Evolutionary conservation across 257 asterid species (phyloP), one percentile per base, ranked within the genome.

Genomic region (Solanum stenotomum): DNA sequence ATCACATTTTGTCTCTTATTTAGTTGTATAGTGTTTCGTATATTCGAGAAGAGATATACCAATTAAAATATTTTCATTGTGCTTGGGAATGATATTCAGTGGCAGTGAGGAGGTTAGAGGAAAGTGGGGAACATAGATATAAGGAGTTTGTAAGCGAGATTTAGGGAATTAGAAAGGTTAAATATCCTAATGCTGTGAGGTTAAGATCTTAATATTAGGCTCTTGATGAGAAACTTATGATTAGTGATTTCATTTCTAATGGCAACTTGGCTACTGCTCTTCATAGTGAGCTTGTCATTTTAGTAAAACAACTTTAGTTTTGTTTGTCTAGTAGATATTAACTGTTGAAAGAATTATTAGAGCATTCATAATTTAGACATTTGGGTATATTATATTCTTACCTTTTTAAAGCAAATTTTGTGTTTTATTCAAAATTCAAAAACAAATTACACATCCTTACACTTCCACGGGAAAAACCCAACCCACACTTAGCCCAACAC

Each of bases 171-270:
- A 97, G 97, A 89, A 92, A 93, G 91, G 94, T 97, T 37, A 96
- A 91, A 85, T 98, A 97, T 89, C 98, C 97, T 4, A 96, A 97
- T 88, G 77, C 96, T 52, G 98, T 95, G 87, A 97, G 90, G 91
- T 85, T 97, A 90, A 93, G 98, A 89, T 98, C 99, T 38, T 97
- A 97, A 40, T 97, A 97, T 85, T 95, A 98, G 98, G 98, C 99
- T n/a, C 96, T 96, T 0, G 98, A 94, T 87, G 99, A 97, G 86
- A 96, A 96, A 94, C 98, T 97, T 94, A 98, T 97, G 63, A 94
- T 96, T 4, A 96, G 97, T 35, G 99, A 97, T 90, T 97, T 94
- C 92, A 91, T 97, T 87, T 95, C 98, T 14, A 96, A 94, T 84
- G 99, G 99, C 81, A 96, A 72, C 92, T 89, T 96, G 92, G 96